Evolutionary conservation across 2,329 filamentous ascomycete genomes (phyloP).

Genomic region (Didymellaceae sp.): DNA sequence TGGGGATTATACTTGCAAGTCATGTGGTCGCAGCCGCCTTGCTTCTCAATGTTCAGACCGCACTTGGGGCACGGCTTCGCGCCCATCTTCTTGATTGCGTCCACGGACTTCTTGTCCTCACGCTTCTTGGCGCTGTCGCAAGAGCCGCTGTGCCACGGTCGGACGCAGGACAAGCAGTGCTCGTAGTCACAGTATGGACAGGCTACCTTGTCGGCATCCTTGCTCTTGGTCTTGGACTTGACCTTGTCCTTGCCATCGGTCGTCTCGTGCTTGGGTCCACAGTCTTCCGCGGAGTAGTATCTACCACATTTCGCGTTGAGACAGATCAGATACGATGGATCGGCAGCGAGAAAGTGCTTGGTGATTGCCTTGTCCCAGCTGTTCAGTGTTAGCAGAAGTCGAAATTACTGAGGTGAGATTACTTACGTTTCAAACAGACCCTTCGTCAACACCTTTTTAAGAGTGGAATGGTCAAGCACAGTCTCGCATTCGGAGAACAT

Average conservation of each 20-base stretch:
- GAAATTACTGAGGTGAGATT: background rate
- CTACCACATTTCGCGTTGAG: slow-evolving; percentile 27
- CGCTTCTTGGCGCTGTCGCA: slow-evolving; percentile 26
- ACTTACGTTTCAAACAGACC: slow-evolving; percentile 25
- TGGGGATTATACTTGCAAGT: slow-evolving; percentile 31
- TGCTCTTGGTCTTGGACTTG: background rate
- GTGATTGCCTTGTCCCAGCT: slow-evolving; percentile 33
- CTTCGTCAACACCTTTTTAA: slow-evolving; percentile 20
- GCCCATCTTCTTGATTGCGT: slow-evolving; percentile 28
- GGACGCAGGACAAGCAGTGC: slow-evolving; percentile 30
- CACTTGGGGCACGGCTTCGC: slow-evolving; percentile 38
- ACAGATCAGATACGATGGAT: slow-evolving; percentile 25
- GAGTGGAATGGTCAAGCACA: slow-evolving; percentile 11
- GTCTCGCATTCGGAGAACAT: slow-evolving; percentile 22
- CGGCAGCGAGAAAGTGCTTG: slow-evolving; percentile 20
- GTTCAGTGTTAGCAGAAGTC: slow-evolving; percentile 5
- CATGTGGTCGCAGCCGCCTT: slow-evolving; percentile 36
- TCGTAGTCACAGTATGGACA: slow-evolving; percentile 35
- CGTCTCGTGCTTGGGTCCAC: slow-evolving; percentile 3
- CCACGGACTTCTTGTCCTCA: slow-evolving; percentile 25
- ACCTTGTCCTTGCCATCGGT: background rate
- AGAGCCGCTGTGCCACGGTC: slow-evolving; percentile 24
- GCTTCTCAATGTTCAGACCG: slow-evolving; percentile 35
- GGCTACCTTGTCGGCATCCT: slow-evolving; percentile 12
- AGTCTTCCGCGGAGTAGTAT: slow-evolving; percentile 34